Conservation (phyloP, 495 filamentous ascomycete genomes). For the Delitschia confertaspora region DNA sequence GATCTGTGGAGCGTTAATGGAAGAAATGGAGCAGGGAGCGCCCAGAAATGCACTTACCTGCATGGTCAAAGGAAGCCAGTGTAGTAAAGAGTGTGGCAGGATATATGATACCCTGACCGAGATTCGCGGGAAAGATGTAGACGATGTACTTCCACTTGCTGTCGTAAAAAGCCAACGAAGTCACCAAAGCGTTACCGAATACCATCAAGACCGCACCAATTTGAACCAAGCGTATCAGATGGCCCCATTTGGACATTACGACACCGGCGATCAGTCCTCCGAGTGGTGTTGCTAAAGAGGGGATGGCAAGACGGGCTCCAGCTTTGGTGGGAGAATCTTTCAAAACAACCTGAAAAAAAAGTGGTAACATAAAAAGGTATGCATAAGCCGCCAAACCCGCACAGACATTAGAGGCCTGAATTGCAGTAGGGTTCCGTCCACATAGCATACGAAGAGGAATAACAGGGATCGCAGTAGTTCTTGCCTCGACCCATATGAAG, state of each 20-base stretch:
- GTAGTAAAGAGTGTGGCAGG: slow-evolving; percentile 55
- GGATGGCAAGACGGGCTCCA: slow-evolving; percentile 50
- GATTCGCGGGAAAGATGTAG: slow-evolving; percentile 54
- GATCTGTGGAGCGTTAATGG: slow-evolving; percentile 36
- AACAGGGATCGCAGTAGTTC: slow-evolving; percentile 50
- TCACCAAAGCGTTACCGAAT: slow-evolving; percentile 49
- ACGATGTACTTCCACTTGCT: slow-evolving; percentile 54
- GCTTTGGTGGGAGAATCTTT: slow-evolving; percentile 54
- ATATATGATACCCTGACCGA: slow-evolving; percentile 57
- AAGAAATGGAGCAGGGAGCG: too few species aligned
- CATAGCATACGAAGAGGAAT: slow-evolving; percentile 51
- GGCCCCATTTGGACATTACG: slow-evolving; percentile 58
- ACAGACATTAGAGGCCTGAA: slow-evolving; percentile 52
- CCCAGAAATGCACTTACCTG: slow-evolving; percentile 41
- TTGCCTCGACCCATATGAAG: slow-evolving; percentile 49
- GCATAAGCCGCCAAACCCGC: slow-evolving; percentile 55
- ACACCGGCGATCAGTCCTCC: slow-evolving; percentile 53
- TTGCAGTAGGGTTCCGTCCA: slow-evolving; percentile 44
- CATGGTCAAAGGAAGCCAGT: slow-evolving; percentile 53
- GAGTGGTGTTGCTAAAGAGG: slow-evolving; percentile 53
- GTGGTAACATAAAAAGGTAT: slow-evolving; percentile 57
- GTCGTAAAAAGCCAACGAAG: slow-evolving; percentile 48
- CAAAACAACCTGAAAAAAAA: slow-evolving; percentile 57
- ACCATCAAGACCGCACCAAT: slow-evolving; percentile 50
- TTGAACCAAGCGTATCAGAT: slow-evolving; percentile 47